phyloP scores from a whole-genome alignment of 768 basidiomycete species.

The Trametes cubensis region DNA sequence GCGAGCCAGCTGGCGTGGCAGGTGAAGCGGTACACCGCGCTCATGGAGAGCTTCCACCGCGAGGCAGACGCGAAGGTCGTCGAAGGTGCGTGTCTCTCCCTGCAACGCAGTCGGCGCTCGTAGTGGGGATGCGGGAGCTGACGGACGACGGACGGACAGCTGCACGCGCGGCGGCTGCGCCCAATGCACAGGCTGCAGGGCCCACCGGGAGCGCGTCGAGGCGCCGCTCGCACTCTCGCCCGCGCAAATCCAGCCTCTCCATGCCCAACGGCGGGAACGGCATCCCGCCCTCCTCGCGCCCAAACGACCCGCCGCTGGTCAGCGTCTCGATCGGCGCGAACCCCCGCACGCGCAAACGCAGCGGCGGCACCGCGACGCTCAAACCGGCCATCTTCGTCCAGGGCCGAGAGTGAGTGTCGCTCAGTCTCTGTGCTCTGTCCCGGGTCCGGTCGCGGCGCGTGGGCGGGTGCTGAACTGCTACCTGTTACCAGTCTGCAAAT shows the following conservation, averaged over 20 bases:
- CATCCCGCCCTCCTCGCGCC: not conserved
- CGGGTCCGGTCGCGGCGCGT: not conserved
- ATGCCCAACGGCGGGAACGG: conserved; percentile 2
- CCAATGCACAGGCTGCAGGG: conserved; percentile 10
- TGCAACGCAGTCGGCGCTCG: not conserved
- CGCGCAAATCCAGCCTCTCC: conserved; percentile 19
- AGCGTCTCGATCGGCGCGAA: conserved; percentile 30
- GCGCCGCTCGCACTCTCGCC: conserved; percentile 25
- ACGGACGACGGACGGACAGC: conserved; percentile 10
- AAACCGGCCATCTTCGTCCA: conserved; percentile 33
- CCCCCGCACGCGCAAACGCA: conserved; percentile 27
- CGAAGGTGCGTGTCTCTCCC: conserved; percentile 50
- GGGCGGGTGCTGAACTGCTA: conserved; percentile 11
- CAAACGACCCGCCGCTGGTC: conserved; percentile 26
- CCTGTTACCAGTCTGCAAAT: conserved; percentile 10
- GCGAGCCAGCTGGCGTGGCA: conserved; percentile 84
- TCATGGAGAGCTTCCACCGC: conserved; percentile 79
- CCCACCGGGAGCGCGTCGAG: conserved; percentile 10
- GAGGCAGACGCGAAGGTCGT: conserved; percentile 73
- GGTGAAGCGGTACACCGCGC: conserved; percentile 75
- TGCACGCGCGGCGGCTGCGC: conserved; percentile 26
- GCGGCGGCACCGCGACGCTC: conserved; percentile 27
- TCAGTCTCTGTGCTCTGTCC: conserved; percentile 1
- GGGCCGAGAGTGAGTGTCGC: conserved; percentile 30
- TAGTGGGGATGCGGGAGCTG: not conserved